Conservation (phyloP, 2,329 filamentous ascomycete species). For the Tolypocladium ophioglossoides region DNA sequence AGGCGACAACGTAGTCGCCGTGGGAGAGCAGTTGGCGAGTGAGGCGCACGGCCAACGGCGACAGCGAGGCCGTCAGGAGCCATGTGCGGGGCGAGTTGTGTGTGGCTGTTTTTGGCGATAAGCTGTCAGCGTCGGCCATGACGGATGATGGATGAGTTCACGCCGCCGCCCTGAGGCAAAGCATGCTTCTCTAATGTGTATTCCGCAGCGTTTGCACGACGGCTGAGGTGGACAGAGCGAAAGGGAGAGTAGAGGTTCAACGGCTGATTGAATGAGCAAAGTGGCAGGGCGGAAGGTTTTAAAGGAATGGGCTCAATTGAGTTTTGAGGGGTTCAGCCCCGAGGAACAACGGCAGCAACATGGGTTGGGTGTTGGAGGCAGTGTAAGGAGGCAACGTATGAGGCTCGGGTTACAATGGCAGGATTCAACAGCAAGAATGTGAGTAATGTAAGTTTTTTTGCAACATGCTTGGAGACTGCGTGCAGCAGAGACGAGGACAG, state of each 20-base stretch:
- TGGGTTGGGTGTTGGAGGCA: neutral
- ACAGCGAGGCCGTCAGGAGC: conserved; percentile 82
- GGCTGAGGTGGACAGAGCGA: neutral
- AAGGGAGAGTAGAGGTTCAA: neutral
- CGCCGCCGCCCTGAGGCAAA: neutral
- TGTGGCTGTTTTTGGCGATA: conserved; percentile 36
- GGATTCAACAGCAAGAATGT: neutral
- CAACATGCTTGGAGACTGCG: neutral
- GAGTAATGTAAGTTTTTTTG: too few relatives aligned
- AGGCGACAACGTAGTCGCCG: conserved; percentile 82
- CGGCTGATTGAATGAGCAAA: neutral
- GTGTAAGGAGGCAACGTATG: neutral
- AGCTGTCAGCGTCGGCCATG: conserved; percentile 18
- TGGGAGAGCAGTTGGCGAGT: conserved; percentile 76
- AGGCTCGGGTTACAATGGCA: neutral
- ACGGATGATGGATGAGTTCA: neutral
- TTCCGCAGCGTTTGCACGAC: neutral
- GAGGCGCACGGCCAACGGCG: conserved; percentile 73
- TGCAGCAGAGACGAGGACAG: neutral
- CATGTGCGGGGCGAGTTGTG: conserved; percentile 76
- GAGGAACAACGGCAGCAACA: neutral
- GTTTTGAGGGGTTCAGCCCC: neutral
- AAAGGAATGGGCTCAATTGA: neutral
- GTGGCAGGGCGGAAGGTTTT: neutral
- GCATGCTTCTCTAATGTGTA: neutral